A percentile compares a stretch with the other conserved stretches of the same genome.
phyloP scores from a whole-genome alignment of 2,329 filamentous ascomycete species.

The Cordyceps sp. region DNA sequence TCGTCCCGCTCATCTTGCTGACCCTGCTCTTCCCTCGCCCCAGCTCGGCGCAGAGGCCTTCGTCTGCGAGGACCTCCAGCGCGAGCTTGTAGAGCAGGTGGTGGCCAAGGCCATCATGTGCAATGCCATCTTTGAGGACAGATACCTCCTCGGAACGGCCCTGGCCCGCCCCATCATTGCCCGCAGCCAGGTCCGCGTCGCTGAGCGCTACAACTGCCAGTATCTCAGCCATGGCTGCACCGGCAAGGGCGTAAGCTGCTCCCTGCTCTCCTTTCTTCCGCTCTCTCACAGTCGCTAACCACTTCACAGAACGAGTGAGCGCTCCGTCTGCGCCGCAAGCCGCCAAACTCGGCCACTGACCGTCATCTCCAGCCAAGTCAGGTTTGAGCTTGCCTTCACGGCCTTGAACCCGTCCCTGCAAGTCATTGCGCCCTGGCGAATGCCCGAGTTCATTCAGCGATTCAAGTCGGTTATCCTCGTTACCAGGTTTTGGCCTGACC shows the following conservation, averaged over 20 bases:
- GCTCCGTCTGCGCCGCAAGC: too few relatives aligned
- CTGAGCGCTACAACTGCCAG: slow-evolving; percentile 19
- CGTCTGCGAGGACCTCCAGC: neutral
- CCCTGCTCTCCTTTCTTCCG: neutral
- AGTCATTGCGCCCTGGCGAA: slow-evolving; percentile 56
- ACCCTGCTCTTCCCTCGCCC: too few relatives aligned
- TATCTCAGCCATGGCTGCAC: slow-evolving; percentile 37
- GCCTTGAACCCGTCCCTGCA: slow-evolving; percentile 43
- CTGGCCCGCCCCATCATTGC: slow-evolving; percentile 52
- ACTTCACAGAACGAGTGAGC: slow-evolving; percentile 1
- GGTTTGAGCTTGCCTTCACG: slow-evolving; percentile 14
- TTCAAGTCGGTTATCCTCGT: slow-evolving; percentile 2
- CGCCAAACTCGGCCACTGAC: neutral
- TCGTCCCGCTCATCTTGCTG: neutral
- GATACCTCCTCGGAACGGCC: slow-evolving; percentile 28
- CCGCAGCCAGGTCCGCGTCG: slow-evolving; percentile 24
- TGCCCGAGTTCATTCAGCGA: slow-evolving; percentile 25
- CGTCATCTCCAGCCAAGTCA: slow-evolving; percentile 1
- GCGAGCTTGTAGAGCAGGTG: neutral
- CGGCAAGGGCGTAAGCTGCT: slow-evolving; percentile 29
- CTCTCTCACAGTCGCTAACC: neutral
- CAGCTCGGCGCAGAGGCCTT: neutral
- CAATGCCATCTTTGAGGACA: slow-evolving; percentile 46
- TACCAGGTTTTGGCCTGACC: too few relatives aligned
- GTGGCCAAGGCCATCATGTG: slow-evolving; percentile 1